Evolutionary conservation across 371 early-diverging fungal genomes (phyloP), one percentile per base, ranked within the genome.

Genomic region (Mortierella sp.): DNA sequence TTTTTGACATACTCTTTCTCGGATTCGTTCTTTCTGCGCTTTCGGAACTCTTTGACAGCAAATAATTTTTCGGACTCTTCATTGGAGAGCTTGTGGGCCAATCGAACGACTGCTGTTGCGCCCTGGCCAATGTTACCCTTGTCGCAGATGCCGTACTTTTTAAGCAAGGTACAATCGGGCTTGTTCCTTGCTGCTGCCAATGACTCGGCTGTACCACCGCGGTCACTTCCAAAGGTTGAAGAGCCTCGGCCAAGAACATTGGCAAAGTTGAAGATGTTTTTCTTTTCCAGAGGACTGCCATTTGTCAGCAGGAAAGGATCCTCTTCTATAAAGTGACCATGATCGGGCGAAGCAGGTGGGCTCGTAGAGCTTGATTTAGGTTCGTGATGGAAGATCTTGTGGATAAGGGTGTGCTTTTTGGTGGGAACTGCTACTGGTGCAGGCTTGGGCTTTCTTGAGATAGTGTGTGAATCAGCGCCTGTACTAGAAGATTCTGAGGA

Each of bases 11-110:
- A 98, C 68, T 95, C 95, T 72, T 93, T 92, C 86, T 96, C 93
- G 2, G 92, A 84, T 87, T 97, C 96, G 75, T 93, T 87, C 79
- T 94, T 93, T 66, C 92, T 87, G 59, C 94, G 90, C 75, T 95
- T 95, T 77, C 96, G 90, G 85, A 97, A 98, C 66, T 95, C 95
- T 75, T 98, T 98, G 79, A 97, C 91, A 3, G 97, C 97, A 81
- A 90, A 97, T 64, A 94, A 84, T 80, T 92, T 94, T 62, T 93
- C 93, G 52, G 85, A 74, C 60, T 70, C 85, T 9, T 84, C 79
- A 6, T 75, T 32, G 16, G 65, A 66, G 66, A 84, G 77, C 75
- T 90, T 88, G 71, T 95, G 95, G 14, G 94, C 95, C 8, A 98
- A 86, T 47, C 94, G 91, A 47, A 98, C 97, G 1, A 97, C 92